A percentile compares a stretch with the other conserved stretches of the same genome.
phyloP scores from a whole-genome alignment of 2,329 filamentous ascomycete species.

The Penicillium sp. region DNA sequence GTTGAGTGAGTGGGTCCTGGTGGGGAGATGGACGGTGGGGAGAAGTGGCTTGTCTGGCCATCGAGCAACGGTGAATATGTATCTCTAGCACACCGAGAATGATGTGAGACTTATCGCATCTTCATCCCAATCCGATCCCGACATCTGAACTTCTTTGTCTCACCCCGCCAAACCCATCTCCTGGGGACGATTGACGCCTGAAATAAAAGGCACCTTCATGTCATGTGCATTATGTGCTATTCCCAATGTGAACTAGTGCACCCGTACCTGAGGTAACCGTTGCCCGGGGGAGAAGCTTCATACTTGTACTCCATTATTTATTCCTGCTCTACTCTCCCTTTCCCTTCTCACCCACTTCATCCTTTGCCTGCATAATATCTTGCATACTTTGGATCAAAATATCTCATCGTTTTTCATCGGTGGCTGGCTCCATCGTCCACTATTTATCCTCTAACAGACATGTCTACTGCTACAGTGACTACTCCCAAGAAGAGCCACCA shows the following conservation, averaged over 20 bases:
- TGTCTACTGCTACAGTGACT: slow-evolving; percentile 80
- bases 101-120: not conserved
- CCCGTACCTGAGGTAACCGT: slow-evolving; percentile 38
- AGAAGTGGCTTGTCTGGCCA: slow-evolving; percentile 31
- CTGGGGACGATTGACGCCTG: slow-evolving; percentile 39
- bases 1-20: slow-evolving; percentile 32
- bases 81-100: not conserved
- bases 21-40: slow-evolving; percentile 28
- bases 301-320: slow-evolving; percentile 37
- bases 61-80: slow-evolving; percentile 15
- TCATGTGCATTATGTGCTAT: slow-evolving; percentile 43
- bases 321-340: slow-evolving; percentile 25
- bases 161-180: not conserved
- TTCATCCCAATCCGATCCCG: not conserved
- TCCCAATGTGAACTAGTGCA: slow-evolving; percentile 37
- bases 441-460: slow-evolving; percentile 40
- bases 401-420: slow-evolving; percentile 15
- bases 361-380: slow-evolving; percentile 12
- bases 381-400: slow-evolving; percentile 22
- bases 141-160: not conserved
- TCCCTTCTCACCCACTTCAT: slow-evolving; percentile 14
- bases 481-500: slow-evolving; percentile 94
- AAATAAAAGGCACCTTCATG: slow-evolving; percentile 47
- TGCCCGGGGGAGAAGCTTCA: slow-evolving; percentile 37
- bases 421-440: slow-evolving; percentile 26